phyloP scores from a whole-genome alignment of 108 stramenopile species.

The Schizochytrium sp. region DNA sequence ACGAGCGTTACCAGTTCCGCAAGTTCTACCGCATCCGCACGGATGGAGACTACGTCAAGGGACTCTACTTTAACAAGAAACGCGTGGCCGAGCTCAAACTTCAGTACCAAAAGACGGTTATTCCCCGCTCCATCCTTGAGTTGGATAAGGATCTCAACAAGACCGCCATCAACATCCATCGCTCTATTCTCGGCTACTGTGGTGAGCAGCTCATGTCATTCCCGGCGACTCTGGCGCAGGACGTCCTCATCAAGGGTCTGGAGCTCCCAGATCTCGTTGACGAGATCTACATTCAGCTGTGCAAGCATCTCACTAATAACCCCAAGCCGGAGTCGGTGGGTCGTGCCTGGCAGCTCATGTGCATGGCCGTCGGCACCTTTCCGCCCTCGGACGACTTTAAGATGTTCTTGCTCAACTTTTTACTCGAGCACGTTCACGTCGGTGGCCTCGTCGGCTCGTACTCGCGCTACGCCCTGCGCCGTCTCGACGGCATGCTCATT shows the following conservation, averaged over 20 bases:
- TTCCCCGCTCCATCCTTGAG: constrained; percentile 48
- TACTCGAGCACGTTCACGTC: constrained; percentile 42
- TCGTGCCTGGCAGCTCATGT: constrained; percentile 61
- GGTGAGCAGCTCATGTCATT: constrained; percentile 59
- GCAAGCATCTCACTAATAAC: constrained; percentile 57
- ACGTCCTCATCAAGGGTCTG: constrained; percentile 53
- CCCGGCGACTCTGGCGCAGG: constrained; percentile 59
- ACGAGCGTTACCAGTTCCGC: constrained; percentile 41
- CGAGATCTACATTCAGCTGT: constrained; percentile 55
- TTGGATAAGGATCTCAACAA: constrained; percentile 43
- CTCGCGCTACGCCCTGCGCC: constrained; percentile 51
- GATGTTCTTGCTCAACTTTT: constrained; percentile 54
- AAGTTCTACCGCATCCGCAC: constrained; percentile 51
- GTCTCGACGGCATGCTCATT: constrained; percentile 55
- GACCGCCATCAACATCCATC: constrained; percentile 48
- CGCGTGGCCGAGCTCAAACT: constrained; percentile 49
- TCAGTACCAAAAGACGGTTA: constrained; percentile 43
- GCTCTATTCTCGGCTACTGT: constrained; percentile 58
- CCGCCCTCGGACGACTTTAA: constrained; percentile 52
- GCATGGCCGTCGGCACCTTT: constrained; percentile 60
- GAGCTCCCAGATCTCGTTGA: constrained; percentile 48
- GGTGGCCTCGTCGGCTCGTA: constrained; percentile 47
- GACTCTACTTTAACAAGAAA: constrained; percentile 45
- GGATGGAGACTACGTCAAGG: constrained; percentile 49
- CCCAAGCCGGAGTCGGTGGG: constrained; percentile 46